Conservation (phyloP, 2,329 filamentous ascomycete species). For the Periconia sp. region DNA sequence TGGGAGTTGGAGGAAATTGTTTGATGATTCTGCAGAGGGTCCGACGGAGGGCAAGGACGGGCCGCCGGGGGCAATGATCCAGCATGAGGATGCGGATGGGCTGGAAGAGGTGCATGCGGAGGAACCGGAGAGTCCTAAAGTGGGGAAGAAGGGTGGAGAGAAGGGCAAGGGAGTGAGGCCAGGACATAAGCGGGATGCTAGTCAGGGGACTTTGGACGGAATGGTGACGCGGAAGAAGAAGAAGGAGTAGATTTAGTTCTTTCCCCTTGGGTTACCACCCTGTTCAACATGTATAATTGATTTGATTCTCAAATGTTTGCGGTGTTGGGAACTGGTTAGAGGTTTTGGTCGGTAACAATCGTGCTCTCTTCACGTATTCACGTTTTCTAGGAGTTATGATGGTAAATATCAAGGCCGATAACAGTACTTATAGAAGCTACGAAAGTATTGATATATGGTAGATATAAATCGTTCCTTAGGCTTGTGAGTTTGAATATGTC, state of each 20-base stretch:
- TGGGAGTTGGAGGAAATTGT: conserved; percentile 62
- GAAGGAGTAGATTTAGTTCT: conserved; percentile 19
- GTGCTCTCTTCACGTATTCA: background rate
- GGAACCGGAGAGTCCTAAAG: conserved; percentile 16
- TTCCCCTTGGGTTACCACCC: no score
- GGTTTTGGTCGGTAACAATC: no score
- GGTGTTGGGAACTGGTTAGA: no score
- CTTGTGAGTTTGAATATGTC: no score
- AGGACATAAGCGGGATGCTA: conserved; percentile 61
- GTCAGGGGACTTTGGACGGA: conserved; percentile 52
- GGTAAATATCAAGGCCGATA: no score
- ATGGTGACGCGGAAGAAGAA: conserved; percentile 41
- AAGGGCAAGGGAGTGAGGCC: conserved; percentile 58
- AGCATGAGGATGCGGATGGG: conserved; percentile 25
- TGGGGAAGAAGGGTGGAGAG: conserved; percentile 51
- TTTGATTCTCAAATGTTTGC: no score
- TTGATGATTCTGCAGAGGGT: conserved; percentile 54
- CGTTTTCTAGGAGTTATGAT: no score
- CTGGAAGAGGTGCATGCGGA: conserved; percentile 16
- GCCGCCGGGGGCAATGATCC: conserved; percentile 47
- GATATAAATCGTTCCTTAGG: no score
- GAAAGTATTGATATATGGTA: no score
- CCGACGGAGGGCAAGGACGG: conserved; percentile 50
- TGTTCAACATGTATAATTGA: no score
- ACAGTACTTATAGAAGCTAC: no score